Conservation (phyloP, 768 basidiomycete genomes). For the Macrolepiota dolichaula region DNA sequence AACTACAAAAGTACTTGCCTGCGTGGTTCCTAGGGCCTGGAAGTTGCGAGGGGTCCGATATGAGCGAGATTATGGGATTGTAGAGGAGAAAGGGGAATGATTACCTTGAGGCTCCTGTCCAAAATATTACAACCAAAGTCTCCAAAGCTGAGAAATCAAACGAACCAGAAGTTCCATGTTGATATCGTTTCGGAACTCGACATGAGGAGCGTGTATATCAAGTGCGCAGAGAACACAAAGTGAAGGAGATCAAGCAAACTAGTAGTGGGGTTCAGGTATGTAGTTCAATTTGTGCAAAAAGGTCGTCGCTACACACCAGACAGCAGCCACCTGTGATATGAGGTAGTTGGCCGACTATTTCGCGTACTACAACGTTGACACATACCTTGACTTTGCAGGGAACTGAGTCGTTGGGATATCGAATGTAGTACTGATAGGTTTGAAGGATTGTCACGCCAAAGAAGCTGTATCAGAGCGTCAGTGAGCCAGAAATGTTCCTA, state of each 20-base stretch:
- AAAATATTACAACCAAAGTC: background rate
- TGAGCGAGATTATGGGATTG: background rate
- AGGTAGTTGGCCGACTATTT: background rate
- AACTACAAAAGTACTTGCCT: background rate
- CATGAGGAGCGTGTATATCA: background rate
- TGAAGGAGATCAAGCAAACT: slow-evolving; percentile 2
- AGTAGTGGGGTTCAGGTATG: background rate
- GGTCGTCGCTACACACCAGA: background rate
- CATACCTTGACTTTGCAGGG: background rate
- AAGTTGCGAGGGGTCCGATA: background rate
- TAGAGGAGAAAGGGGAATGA: background rate
- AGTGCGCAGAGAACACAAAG: background rate
- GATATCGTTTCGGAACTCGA: background rate
- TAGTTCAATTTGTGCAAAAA: background rate
- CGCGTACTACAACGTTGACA: background rate
- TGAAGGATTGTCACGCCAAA: slow-evolving; percentile 4
- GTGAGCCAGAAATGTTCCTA: background rate
- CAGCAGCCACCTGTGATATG: background rate
- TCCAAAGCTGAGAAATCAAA: background rate
- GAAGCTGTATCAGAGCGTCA: background rate
- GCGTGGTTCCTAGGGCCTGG: background rate
- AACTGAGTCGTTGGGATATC: background rate
- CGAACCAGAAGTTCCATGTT: background rate
- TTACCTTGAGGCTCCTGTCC: slow-evolving; percentile 1
- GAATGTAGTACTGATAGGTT: background rate